Percentiles rank a stretch among this genome's conserved stretches.
phyloP scores from a whole-genome alignment of 2,329 filamentous ascomycete species.

The Fusarium pilosicola region DNA sequence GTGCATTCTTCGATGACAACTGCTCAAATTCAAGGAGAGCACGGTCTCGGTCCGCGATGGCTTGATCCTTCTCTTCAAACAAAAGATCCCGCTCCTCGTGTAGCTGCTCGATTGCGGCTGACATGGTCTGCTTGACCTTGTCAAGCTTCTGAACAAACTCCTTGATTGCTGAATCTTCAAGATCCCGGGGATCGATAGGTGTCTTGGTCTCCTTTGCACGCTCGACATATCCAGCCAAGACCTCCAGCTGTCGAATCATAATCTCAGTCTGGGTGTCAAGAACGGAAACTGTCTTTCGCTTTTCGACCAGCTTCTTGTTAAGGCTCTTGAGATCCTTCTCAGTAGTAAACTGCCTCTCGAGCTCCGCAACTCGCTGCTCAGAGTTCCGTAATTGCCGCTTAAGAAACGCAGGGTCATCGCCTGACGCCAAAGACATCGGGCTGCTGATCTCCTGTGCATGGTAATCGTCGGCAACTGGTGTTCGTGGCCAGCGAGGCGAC shows the following conservation, averaged over 20 bases:
- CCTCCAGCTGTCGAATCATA: constrained; percentile 90
- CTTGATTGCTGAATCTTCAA: constrained; percentile 92
- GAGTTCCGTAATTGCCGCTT: constrained; percentile 82
- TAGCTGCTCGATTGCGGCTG: constrained; percentile 66
- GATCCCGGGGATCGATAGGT: constrained; percentile 80
- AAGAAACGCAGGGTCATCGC: constrained; percentile 73
- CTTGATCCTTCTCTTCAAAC: constrained; percentile 83
- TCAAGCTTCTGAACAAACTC: constrained; percentile 84
- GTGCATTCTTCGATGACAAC: constrained; percentile 91
- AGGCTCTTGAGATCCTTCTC: constrained; percentile 77
- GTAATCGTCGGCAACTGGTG: constrained; percentile 68
- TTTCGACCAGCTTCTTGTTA: constrained; percentile 89
- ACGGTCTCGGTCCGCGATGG: constrained; percentile 88
- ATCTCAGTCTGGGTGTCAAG: constrained; percentile 95
- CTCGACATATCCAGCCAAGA: constrained; percentile 88
- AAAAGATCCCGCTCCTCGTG: constrained; percentile 81
- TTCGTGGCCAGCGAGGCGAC: constrained; percentile 77
- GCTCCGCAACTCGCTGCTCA: constrained; percentile 85
- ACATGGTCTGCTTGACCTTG: constrained; percentile 68
- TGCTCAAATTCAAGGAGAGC: constrained; percentile 96
- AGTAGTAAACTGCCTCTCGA: constrained; percentile 79
- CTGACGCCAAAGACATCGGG: constrained; percentile 71
- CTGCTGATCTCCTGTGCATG: constrained; percentile 73
- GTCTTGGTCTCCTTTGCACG: constrained; percentile 84
- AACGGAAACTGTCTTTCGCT: constrained; percentile 94